Base-by-base conservation (phyloP, 495 filamentous ascomycete species). In the Aspergillus indologenus region DNA sequence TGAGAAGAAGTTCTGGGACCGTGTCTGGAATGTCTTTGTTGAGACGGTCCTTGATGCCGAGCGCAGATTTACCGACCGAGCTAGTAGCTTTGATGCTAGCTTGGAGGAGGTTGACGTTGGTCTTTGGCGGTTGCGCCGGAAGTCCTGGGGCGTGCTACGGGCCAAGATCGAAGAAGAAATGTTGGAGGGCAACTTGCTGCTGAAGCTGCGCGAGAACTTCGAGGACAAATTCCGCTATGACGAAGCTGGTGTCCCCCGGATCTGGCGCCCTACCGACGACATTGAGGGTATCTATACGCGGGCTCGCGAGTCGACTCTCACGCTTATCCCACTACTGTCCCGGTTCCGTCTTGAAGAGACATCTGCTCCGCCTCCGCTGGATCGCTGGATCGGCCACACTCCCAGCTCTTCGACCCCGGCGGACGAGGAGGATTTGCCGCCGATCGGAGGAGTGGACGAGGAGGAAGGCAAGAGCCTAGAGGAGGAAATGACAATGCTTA, bases 181-280 rank as follows among this genome's bases (percentile, higher is more conserved):
- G 71, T 93, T 92, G 82, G 94, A 98, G 73, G 92, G 93, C 57
- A 98, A 98, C 68, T 82, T 98, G 53, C 76, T 98, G 8, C 82
- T 98, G 58, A 98, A 98, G 73, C 83, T 98, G 26, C 87, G 94
- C 7, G 94, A 98, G 75, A 98, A 97, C 73, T 98, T 98, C 62
- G 94, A 98, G 66, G 94, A 98, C 75, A 96, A 95, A 69, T 98
- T 98, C 82, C 89, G 94, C 56, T 98, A 98, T 65, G 95, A 98
- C 61, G 92, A 96, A 49, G 86, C 85, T 15, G 95, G 95, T 40
- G 95, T 98, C 3, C 94, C 94, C 5, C 81, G 94, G 42, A 96
- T 98, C 67, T 98, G 94, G 94, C 87, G 95, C 20, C 94, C 94
- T 2, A 92, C 88, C 0, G 94, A 98, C 70, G 94, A 98, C 69